Conservation (phyloP, 1,284 basidiomycete species). For the Malassezia slooffiae region DNA sequence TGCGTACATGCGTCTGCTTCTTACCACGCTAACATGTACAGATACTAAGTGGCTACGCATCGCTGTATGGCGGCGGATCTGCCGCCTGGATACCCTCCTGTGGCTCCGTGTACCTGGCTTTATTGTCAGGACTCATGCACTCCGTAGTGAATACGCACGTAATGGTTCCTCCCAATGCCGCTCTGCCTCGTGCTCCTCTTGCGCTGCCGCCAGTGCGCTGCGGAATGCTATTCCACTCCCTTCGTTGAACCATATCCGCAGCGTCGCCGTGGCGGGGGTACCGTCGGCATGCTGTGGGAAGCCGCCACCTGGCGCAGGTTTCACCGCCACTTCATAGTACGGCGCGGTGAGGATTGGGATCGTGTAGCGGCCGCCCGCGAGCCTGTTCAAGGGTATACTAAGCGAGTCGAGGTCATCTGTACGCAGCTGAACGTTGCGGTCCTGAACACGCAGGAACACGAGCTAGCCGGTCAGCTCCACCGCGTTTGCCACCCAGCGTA, state of each 20-base stretch:
- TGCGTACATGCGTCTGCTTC: slow-evolving; percentile 12
- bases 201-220: background rate
- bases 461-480: too few relatives aligned
- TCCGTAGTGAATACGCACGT: too few relatives aligned
- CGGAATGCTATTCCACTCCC: slow-evolving; percentile 1
- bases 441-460: too few relatives aligned
- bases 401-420: too few relatives aligned
- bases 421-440: too few relatives aligned
- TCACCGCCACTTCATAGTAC: too few relatives aligned
- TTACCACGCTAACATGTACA: too few relatives aligned
- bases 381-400: background rate
- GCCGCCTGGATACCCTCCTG: slow-evolving; percentile 10
- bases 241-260: background rate
- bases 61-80: background rate
- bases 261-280: too few relatives aligned
- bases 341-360: slow-evolving; percentile 1
- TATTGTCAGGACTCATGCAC: background rate
- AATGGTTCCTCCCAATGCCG: background rate
- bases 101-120: slow-evolving; percentile 10
- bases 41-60: background rate
- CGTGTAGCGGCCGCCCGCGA: background rate
- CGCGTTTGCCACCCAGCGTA: too few relatives aligned
- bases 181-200: background rate
- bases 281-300: too few relatives aligned
- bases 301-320: too few relatives aligned